Base-by-base conservation (phyloP, 345 rosid genomes). In the Lumnitzera littorea region DNA sequence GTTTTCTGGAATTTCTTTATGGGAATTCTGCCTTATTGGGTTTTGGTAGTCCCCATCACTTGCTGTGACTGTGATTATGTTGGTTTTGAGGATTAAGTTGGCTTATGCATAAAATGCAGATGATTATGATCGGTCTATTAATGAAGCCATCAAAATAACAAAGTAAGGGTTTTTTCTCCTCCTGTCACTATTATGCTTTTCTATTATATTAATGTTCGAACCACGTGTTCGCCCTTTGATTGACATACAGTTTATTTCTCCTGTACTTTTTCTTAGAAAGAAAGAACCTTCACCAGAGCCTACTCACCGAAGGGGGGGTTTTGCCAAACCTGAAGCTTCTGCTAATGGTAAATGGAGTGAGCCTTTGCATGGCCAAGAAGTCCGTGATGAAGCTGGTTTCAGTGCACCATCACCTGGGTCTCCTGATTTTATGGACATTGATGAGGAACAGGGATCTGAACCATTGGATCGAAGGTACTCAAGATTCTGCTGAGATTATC, bases 61-160 rank as follows among this genome's bases (percentile, higher is more conserved):
- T 27, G 17, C 55, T 16, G 20, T 48, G 41, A 12, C 55, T 16
- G 20, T 48, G 41, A 12, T 64, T 24, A 15, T 64, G 12, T 31
- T 51, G 24, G 15, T 17, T 24, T 17, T 43, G 51, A 41, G 46
- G 46, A 66, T 57, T 15, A 23, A 46, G 51, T 53, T 14, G 12
- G 55, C 36, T 36, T 51, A 53, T 48, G 25, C 14, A 25, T 5
- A 47, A 63, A n/a, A 17, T 79, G 88, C 94, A 95, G 99, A 95
- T 85, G 99, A 88, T 78, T 95, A 86, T 76, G 99, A 95, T 65
- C 86, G 87, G 68, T 91, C 99, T 31, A 95, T 95, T 78, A 95
- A 81, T 48, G 99, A 95, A 79, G 99, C 99, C 65, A 88, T 95
- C 77, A 88, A 91, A 74, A 80, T 85, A 79, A 88, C 96, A 61